A percentile compares a stretch with the other conserved stretches of the same genome.
Conservation (phyloP, 2,329 filamentous ascomycete genomes). For the Cladophialophora chaetospira region DNA sequence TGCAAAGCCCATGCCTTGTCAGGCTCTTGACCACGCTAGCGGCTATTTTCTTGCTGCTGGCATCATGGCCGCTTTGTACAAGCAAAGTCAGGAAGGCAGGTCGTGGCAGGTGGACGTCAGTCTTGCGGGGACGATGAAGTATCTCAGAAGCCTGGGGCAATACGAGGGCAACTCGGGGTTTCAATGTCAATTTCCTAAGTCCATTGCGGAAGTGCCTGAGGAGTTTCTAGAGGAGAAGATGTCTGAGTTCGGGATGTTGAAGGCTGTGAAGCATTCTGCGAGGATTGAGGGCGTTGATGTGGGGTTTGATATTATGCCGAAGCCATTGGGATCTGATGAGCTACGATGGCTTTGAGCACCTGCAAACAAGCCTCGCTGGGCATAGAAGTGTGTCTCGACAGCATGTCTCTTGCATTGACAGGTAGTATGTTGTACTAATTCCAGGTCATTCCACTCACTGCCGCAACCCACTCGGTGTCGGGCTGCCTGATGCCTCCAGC, state of each 20-base stretch:
- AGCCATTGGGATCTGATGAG: slow-evolving; percentile 51
- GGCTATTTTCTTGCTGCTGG: slow-evolving; percentile 60
- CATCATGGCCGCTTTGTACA: slow-evolving; percentile 55
- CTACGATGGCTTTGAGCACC: slow-evolving; percentile 14
- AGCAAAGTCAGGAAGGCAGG: slow-evolving; percentile 52
- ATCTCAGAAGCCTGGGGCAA: slow-evolving; percentile 58
- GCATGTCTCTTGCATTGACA: background rate
- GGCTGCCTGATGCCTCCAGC: background rate
- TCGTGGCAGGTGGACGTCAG: slow-evolving; percentile 58
- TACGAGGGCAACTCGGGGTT: slow-evolving; percentile 51
- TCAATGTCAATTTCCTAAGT: slow-evolving; percentile 38
- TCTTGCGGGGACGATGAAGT: slow-evolving; percentile 58
- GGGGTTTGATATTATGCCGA: slow-evolving; percentile 57
- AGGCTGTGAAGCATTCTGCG: slow-evolving; percentile 53
- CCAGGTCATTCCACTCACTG: background rate
- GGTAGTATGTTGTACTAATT: background rate
- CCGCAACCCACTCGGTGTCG: background rate
- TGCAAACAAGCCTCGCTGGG: too few species aligned
- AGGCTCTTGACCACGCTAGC: slow-evolving; percentile 59
- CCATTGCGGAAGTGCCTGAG: slow-evolving; percentile 36
- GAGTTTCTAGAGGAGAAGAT: slow-evolving; percentile 48
- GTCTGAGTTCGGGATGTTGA: slow-evolving; percentile 52
- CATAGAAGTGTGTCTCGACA: too few species aligned
- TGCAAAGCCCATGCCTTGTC: slow-evolving; percentile 53
- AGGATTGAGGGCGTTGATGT: slow-evolving; percentile 48